phyloP scores from a whole-genome alignment of 306 rosid species.

The Vigna hirtella region DNA sequence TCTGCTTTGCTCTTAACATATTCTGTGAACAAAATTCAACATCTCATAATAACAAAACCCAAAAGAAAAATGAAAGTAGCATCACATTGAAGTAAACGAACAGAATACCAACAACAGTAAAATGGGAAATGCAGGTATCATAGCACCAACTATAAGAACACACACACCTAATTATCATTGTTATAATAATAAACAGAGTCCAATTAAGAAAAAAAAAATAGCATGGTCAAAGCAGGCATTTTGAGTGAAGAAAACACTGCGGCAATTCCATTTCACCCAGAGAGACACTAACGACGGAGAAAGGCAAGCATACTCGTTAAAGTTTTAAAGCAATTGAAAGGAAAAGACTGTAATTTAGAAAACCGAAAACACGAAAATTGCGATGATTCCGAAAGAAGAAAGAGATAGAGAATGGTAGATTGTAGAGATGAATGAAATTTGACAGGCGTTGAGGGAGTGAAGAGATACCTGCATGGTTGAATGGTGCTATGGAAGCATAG shows the following conservation, averaged over 20 bases:
- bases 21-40: slow-evolving; percentile 51
- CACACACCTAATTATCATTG: background rate
- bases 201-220: background rate
- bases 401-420: background rate
- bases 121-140: slow-evolving; percentile 12
- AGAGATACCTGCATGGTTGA: slow-evolving; percentile 49
- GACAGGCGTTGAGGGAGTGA: background rate
- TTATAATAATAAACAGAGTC: background rate
- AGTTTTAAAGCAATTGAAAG: background rate
- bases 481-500: background rate
- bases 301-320: background rate
- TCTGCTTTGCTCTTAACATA: slow-evolving; percentile 86
- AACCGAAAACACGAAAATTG: background rate
- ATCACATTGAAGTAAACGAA: slow-evolving; percentile 7
- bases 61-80: background rate
- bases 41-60: slow-evolving; percentile 29
- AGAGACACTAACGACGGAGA: background rate
- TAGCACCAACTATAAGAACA: background rate
- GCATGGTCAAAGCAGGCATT: background rate
- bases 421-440: background rate
- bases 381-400: background rate
- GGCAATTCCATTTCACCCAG: background rate
- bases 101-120: slow-evolving; percentile 10
- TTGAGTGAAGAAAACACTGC: background rate
- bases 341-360: background rate